A percentile compares a stretch with the other conserved stretches of the same genome.
Conservation (phyloP, 2,329 filamentous ascomycete species). For the Diplodia seriata region DNA sequence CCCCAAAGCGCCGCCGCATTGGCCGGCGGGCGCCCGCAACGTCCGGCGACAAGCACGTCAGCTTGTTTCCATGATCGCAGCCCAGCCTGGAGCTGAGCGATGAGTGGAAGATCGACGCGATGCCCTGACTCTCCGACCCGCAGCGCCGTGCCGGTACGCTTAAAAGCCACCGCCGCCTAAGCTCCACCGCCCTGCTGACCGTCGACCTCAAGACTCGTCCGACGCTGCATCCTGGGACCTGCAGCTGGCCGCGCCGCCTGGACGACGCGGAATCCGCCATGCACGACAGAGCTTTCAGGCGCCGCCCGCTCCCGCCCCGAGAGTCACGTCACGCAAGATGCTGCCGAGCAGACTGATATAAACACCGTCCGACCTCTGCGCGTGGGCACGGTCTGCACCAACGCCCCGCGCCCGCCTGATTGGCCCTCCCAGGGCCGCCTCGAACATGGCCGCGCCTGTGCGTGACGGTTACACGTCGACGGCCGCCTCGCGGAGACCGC, state of each 20-base stretch:
- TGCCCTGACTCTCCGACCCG: conserved; percentile 27
- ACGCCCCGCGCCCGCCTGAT: conserved; percentile 4
- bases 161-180: conserved; percentile 16
- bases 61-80: conserved; percentile 26
- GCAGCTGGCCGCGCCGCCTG: conserved; percentile 21
- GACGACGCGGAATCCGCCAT: neutral
- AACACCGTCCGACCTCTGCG: neutral
- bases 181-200: conserved; percentile 7
- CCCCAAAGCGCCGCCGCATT: conserved; percentile 18
- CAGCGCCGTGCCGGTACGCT: conserved; percentile 25
- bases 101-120: conserved; percentile 23
- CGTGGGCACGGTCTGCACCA: neutral
- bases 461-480: conserved; percentile 16
- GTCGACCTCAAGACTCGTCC: conserved; percentile 1
- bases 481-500: conserved; percentile 2
- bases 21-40: conserved; percentile 15
- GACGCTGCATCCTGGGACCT: conserved; percentile 16
- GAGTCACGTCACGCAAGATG: neutral
- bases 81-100: conserved; percentile 10
- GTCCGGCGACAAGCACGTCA: conserved; percentile 10
- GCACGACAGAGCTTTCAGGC: conserved; percentile 16
- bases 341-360: conserved; percentile 3
- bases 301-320: neutral
- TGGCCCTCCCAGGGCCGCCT: conserved; percentile 1
- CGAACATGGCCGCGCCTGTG: neutral